Conservation (phyloP, 208 protist species). For the Leishmania guyanensis region DNA sequence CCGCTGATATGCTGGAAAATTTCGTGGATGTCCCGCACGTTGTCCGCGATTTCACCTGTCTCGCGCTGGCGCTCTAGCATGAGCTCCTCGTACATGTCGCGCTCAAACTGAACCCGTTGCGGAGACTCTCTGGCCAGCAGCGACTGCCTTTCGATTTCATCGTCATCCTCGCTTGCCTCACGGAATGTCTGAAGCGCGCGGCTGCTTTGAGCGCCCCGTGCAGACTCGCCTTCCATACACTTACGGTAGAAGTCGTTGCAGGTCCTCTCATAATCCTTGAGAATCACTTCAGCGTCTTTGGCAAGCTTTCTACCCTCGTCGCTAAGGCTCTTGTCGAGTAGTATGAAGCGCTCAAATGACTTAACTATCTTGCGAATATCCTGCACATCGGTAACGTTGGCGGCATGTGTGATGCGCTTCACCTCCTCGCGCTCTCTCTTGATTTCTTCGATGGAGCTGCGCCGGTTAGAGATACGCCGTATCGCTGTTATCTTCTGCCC, state of each 20-base stretch:
- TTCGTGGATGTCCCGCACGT: conserved; percentile 85
- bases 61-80: conserved; percentile 82
- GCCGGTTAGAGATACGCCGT: conserved; percentile 77
- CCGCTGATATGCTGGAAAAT: conserved; percentile 88
- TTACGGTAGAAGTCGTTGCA: conserved; percentile 87
- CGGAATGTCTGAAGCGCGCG: conserved; percentile 10
- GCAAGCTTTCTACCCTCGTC: conserved; percentile 76
- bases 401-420: conserved; percentile 51
- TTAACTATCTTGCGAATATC: conserved; percentile 67
- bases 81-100: conserved; percentile 80
- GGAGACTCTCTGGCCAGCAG: conserved; percentile 27
- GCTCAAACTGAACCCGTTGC: conserved; percentile 68
- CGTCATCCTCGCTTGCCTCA: conserved; percentile 45
- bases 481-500: conserved; percentile 69
- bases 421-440: conserved; percentile 77
- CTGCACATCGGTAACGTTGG: conserved; percentile 71
- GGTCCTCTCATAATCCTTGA: conserved; percentile 73
- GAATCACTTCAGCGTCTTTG: conserved; percentile 58
- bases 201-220: conserved; percentile 36
- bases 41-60: conserved; percentile 84
- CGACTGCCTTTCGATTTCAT: conserved; percentile 21
- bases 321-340: conserved; percentile 61
- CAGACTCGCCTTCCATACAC: conserved; percentile 75
- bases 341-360: conserved; percentile 78
- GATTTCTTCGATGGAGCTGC: conserved; percentile 64